Percentiles rank a stretch among this genome's conserved stretches.
Evolutionary conservation across 768 basidiomycete species (phyloP).

Genomic region (Auriscalpium vulgare): DNA sequence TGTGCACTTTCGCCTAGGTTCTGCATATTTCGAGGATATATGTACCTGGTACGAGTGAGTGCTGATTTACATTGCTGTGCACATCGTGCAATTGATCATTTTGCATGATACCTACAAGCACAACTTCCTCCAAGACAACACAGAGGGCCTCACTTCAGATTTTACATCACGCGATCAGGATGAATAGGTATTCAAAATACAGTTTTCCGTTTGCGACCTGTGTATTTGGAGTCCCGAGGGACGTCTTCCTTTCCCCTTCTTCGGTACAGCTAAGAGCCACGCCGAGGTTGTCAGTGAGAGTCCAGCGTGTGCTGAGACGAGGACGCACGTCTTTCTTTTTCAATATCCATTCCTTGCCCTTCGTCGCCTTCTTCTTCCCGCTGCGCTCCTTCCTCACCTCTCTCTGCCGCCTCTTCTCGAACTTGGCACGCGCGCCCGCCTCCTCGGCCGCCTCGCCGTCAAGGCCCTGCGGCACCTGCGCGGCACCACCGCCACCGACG

Average conservation of each 20-base stretch:
- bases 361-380: constrained; percentile 64
- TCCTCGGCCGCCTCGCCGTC: constrained; percentile 51
- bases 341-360: constrained; percentile 87
- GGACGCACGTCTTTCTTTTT: constrained; percentile 86
- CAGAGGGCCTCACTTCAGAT: no score
- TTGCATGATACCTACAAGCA: no score
- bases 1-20: no score
- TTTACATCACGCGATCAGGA: neutral
- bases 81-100: no score
- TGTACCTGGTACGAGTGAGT: no score
- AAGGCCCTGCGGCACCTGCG: constrained; percentile 69
- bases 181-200: constrained; percentile 48
- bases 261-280: constrained; percentile 55
- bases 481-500: constrained; percentile 68
- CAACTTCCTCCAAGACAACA: no score
- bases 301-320: neutral
- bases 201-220: constrained; percentile 80
- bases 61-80: no score
- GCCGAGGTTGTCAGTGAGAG: constrained; percentile 3
- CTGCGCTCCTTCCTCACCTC: constrained; percentile 47
- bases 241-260: constrained; percentile 81
- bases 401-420: constrained; percentile 73
- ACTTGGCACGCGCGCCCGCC: constrained; percentile 49
- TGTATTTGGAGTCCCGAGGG: constrained; percentile 81
- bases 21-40: no score